Base-by-base conservation (phyloP, 148 eudicot species). In the Chenopodium album region DNA sequence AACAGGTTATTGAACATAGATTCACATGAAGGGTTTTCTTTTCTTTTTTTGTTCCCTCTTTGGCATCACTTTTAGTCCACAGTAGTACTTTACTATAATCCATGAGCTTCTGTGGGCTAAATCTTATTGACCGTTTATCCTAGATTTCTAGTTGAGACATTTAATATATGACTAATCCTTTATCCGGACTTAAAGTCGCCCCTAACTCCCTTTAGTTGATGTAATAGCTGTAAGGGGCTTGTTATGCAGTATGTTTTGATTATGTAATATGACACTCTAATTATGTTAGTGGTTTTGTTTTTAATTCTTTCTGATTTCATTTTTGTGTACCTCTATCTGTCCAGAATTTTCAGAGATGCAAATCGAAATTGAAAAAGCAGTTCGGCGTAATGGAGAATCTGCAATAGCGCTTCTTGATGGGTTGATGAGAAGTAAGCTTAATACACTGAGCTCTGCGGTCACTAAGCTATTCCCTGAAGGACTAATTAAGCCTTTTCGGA, bases 351-450 rank as follows among this genome's bases (percentile, higher is more conserved):
- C 59, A 69, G 92, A 90, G 56, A 84, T 96, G 88, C 94, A 94
- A 85, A 50, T 89, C 59, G 94, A 91, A 87, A 84, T 92, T 80
- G 98, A 96, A 89, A 96, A 96, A 84, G 90, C 89, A 2, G 88
- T 94, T 79, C 89, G 89, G 66, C 85, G 87, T 68, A 84, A 89
- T 78, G 93, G 97, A 82, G 93, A 91, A 63, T 85, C 95, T 83
- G 98, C 94, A 46, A 81, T 88, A 80, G 90, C 97, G 23, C 78
- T 79, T 75, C 86, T 96, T 85, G 99, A 96, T 89, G 87, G 89
- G 80, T 90, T 90, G 91, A 96, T 96, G 99, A 92, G 91, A 77
- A 94, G 89, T 85, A 89, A 86, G 84, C 92, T 96, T 73, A 91
- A 88, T 82, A 76, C 85, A 59, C 79, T 82, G 83, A 92, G 48